These are phyloP conservation scores for Zygosaccharomyces sapae DNA, from an alignment of 1,139 yeast genomes.

Conservation along the genomic window DNA sequence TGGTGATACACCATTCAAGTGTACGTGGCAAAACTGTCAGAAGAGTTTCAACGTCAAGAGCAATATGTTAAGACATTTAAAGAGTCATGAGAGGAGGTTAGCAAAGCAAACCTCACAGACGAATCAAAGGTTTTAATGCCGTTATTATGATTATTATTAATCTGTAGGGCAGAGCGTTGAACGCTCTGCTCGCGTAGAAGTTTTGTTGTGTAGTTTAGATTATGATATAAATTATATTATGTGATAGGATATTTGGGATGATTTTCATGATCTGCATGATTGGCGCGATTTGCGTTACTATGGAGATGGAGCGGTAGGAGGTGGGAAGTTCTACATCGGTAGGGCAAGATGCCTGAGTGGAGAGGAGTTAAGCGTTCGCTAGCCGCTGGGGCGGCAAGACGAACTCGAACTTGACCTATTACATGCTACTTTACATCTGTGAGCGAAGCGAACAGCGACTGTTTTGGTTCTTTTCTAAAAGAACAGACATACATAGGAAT, in stretches of 20 bases:
- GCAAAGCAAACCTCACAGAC: slow-evolving; percentile 9
- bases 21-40: slow-evolving; percentile 67
- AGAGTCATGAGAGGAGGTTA: slow-evolving; percentile 46
- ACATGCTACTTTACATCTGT: no score
- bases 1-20: slow-evolving; percentile 77
- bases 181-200: neutral
- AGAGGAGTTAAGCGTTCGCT: no score
- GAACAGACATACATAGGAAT: no score
- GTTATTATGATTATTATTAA: neutral
- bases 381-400: no score
- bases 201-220: neutral
- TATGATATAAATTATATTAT: neutral
- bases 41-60: slow-evolving; percentile 74
- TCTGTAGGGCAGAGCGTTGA: neutral
- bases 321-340: neutral
- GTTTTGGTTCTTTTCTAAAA: no score
- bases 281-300: neutral
- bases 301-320: neutral
- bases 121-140: neutral
- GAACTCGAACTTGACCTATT: no score
- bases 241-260: neutral
- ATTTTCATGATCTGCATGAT: neutral
- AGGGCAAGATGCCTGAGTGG: no score
- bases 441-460: no score
- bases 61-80: slow-evolving; percentile 74